Percentiles rank a stretch among this genome's conserved stretches.
Conservation (phyloP, 768 basidiomycete genomes). For the Lentinula sp. region DNA sequence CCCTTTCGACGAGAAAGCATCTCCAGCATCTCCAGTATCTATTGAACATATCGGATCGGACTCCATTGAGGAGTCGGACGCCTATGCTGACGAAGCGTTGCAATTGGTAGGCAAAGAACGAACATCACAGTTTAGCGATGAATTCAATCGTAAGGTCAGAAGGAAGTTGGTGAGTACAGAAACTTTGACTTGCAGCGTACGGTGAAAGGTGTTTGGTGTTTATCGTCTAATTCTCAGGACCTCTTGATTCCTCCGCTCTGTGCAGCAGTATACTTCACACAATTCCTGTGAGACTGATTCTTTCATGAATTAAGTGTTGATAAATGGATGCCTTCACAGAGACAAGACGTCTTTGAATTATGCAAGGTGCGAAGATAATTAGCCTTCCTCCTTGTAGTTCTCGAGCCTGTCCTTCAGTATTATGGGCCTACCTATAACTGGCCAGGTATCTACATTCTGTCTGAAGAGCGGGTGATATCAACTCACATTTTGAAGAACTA, state of each 20-base stretch:
- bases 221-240: slow-evolving; percentile 26
- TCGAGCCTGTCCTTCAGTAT: slow-evolving; percentile 27
- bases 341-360: slow-evolving; percentile 70
- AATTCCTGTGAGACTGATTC: slow-evolving; percentile 43
- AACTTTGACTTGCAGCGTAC: not conserved
- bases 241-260: slow-evolving; percentile 46
- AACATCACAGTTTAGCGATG: slow-evolving; percentile 48
- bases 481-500: slow-evolving; percentile 29
- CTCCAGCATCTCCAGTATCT: not conserved
- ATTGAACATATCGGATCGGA: slow-evolving; percentile 14
- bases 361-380: slow-evolving; percentile 39
- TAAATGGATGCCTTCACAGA: slow-evolving; percentile 19
- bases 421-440: slow-evolving; percentile 61
- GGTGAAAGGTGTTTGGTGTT: not conserved
- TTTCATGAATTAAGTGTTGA: not conserved
- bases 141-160: slow-evolving; percentile 50
- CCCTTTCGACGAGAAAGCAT: not conserved
- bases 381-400: too few relatives aligned
- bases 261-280: slow-evolving; percentile 64
- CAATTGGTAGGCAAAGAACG: slow-evolving; percentile 51
- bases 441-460: slow-evolving; percentile 35
- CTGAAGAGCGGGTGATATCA: not conserved
- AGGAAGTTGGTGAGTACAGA: slow-evolving; percentile 45
- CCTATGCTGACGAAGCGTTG: slow-evolving; percentile 47
- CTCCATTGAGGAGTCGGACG: slow-evolving; percentile 32